These are phyloP conservation scores for Saccharomyces pastorianus DNA, from an alignment of 1,139 yeast genomes.

Conservation along the genomic window DNA sequence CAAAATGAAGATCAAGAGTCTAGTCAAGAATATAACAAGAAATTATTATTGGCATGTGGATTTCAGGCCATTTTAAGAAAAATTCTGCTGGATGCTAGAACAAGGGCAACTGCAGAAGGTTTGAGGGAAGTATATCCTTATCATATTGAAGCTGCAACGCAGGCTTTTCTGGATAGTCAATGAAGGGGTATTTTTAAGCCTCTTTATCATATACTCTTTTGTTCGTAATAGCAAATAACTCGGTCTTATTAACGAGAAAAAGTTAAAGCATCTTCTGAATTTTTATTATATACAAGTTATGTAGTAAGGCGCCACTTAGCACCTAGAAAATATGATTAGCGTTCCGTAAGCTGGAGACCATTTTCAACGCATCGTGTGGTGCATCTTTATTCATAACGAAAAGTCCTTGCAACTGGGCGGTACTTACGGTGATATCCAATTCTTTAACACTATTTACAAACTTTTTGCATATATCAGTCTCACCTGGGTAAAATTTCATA, in stretches of 20 bases:
- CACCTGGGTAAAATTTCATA: constrained; percentile 72
- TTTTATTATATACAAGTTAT: neutral
- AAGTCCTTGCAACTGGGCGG: constrained; percentile 92
- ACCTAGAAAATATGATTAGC: constrained; percentile 7
- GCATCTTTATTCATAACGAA: constrained; percentile 87
- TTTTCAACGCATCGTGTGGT: constrained; percentile 66
- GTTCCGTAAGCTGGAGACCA: constrained; percentile 36
- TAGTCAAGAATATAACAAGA: constrained; percentile 12
- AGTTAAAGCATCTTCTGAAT: neutral
- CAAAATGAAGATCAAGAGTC: constrained; percentile 7
- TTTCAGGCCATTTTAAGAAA: constrained; percentile 15
- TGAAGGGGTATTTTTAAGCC: neutral
- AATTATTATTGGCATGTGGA: constrained; percentile 14
- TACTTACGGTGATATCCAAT: constrained; percentile 58
- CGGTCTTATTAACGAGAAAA: neutral
- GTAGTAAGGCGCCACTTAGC: neutral
- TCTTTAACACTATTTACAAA: constrained; percentile 49
- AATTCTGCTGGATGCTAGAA: constrained; percentile 15
- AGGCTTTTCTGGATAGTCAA: constrained; percentile 6
- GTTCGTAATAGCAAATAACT: neutral
- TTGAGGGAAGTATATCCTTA: constrained; percentile 14
- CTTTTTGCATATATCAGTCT: constrained; percentile 48
- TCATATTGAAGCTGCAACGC: constrained; percentile 17
- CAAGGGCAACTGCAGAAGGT: constrained; percentile 17
- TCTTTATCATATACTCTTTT: neutral